These are phyloP conservation scores for Cryphonectria japonica DNA, from an alignment of 2,329 filamentous ascomycete species.

Conservation along the genomic window DNA sequence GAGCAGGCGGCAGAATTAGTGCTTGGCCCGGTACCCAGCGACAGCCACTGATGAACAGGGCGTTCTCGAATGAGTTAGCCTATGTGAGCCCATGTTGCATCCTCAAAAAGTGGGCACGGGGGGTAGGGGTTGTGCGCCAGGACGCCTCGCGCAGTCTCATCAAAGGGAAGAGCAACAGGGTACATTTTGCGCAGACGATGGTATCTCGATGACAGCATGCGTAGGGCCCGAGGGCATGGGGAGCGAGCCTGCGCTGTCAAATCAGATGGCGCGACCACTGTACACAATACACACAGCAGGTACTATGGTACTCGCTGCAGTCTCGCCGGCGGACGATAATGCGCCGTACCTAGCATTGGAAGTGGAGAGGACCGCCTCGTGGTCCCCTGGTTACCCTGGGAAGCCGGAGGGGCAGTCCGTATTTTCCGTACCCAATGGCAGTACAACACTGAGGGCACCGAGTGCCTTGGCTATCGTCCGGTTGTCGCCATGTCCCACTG, in stretches of 20 bases:
- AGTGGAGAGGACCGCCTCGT: slow-evolving; percentile 9
- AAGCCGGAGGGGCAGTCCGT: slow-evolving; percentile 4
- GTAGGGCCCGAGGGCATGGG: background rate
- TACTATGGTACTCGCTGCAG: background rate
- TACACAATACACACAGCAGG: background rate
- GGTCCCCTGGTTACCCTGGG: slow-evolving; percentile 8
- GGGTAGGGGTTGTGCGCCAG: background rate
- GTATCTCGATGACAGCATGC: slow-evolving; percentile 7
- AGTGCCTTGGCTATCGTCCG: background rate
- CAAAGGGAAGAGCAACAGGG: background rate
- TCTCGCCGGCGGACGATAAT: background rate
- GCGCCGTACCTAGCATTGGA: background rate
- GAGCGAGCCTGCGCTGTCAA: background rate
- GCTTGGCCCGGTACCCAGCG: background rate
- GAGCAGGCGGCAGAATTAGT: slow-evolving; percentile 9
- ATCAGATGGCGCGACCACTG: background rate
- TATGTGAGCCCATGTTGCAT: background rate
- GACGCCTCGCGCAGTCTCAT: slow-evolving; percentile 2
- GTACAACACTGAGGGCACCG: background rate
- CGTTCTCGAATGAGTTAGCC: background rate
- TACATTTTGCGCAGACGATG: background rate
- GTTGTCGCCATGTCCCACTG: background rate
- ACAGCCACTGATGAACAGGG: background rate
- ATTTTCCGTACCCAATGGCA: background rate
- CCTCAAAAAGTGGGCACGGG: background rate